phyloP scores from a whole-genome alignment of 1,139 yeast species.

The Blastobotrys arbuscula region DNA sequence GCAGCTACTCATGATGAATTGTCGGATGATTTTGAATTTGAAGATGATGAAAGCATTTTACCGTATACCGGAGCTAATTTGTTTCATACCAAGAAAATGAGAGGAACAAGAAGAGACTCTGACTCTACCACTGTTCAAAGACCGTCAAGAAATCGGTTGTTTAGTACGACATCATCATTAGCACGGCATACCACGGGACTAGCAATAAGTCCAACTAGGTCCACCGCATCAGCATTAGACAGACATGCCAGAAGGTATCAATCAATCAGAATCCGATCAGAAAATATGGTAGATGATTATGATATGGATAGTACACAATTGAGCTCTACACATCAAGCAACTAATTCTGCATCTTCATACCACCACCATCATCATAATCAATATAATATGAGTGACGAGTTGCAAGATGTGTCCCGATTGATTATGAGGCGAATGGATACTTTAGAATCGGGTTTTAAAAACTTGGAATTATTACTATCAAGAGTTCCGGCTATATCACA shows the following conservation, averaged over 20 bases:
- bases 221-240: slow-evolving; percentile 13
- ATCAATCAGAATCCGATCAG: not conserved
- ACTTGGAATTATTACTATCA: slow-evolving; percentile 17
- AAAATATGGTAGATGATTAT: not conserved
- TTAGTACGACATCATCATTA: slow-evolving; percentile 20
- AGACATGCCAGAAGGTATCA: not conserved
- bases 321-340: no score
- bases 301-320: not conserved
- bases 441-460: slow-evolving; percentile 19
- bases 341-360: not conserved
- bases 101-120: slow-evolving; percentile 7
- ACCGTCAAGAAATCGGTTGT: slow-evolving; percentile 15
- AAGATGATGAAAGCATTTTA: slow-evolving; percentile 7
- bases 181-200: slow-evolving; percentile 16
- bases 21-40: slow-evolving; percentile 16
- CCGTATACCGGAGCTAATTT: slow-evolving; percentile 8
- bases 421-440: slow-evolving; percentile 20
- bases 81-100: not conserved
- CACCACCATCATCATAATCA: not conserved
- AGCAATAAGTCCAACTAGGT: slow-evolving; percentile 20
- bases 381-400: slow-evolving; percentile 12
- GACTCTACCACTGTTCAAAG: slow-evolving; percentile 6
- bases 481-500: slow-evolving; percentile 1
- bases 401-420: slow-evolving; percentile 18
- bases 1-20: not conserved